Evolutionary conservation across 306 rosid species (phyloP), one percentile per base, ranked within the genome.

Genomic region (Myrica gale): DNA sequence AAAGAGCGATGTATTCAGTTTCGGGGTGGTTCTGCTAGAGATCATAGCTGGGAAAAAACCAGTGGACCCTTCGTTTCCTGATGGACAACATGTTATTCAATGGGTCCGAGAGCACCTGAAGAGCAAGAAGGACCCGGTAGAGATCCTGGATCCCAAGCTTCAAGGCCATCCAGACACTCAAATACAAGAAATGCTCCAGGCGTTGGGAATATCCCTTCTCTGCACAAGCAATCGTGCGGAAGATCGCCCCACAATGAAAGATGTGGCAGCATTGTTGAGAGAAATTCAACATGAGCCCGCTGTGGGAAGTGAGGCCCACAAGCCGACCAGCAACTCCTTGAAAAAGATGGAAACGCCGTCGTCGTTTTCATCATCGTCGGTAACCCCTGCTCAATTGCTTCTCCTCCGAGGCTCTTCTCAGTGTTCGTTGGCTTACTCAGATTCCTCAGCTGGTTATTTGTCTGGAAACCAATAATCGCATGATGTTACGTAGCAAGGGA

Each of bases 241-340:
- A 0, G 95, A 94, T 71, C 93, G 98, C 2, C 98, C 98, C 2
- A 90, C 90, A 13, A 94, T 94, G 98, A 94, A 94, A 76, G 98
- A 92, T 32, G 97, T 91, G 1, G 95, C 93, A 0, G 98, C 90
- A 52, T 86, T 94, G 82, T 79, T 94, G 72, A 86, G 87, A 67
- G 95, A 87, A 77, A 88, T 94, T 62, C 81, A 81, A 61, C 96
- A 85, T 0, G 97, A 95, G 2, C 65, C 86, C 43, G 42, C 85
- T 0, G 9, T 61, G 3, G 91, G 88, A 12, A 42, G 79, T 63
- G 92, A 87, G 74, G 72, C 85, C 39, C 87, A 78, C 71, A 94
- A 90, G 73, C 89, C 73, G 32, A 48, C 63, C 5, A 43, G 26
- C 79, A 74, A 66, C 19, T 51, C 76, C 5, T 1, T n/a, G 66